Conservation (phyloP, 2,329 filamentous ascomycete species). For the Nemania serpens region DNA sequence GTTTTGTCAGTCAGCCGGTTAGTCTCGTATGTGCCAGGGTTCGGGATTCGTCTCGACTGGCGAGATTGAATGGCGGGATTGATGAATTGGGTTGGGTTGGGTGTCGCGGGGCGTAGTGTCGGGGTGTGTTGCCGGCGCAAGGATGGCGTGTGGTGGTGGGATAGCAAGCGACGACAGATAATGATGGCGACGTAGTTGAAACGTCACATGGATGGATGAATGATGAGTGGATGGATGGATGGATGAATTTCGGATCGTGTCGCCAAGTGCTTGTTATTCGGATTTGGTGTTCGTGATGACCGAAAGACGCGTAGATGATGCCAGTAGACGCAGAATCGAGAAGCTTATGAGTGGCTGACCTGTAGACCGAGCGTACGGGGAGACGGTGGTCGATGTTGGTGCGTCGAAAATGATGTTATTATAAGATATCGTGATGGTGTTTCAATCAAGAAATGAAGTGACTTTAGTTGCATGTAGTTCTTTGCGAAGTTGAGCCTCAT, state of each 20-base stretch:
- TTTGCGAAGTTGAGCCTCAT: constrained; percentile 4
- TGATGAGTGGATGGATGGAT: not conserved
- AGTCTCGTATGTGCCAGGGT: not conserved
- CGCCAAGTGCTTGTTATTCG: too few species aligned
- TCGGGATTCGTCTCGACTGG: too few species aligned
- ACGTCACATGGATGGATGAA: constrained; percentile 10
- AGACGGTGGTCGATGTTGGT: not conserved
- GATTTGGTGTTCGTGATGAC: too few species aligned
- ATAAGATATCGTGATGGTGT: not conserved
- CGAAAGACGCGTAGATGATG: too few species aligned
- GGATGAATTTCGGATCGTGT: not conserved
- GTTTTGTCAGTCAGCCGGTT: not conserved
- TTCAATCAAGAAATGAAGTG: not conserved
- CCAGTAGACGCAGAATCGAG: too few species aligned
- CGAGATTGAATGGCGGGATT: too few species aligned
- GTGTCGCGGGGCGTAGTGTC: too few species aligned
- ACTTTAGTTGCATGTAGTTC: not conserved
- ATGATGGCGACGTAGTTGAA: not conserved
- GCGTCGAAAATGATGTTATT: not conserved
- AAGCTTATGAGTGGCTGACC: too few species aligned
- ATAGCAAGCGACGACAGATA: too few species aligned
- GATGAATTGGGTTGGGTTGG: too few species aligned
- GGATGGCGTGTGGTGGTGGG: too few species aligned
- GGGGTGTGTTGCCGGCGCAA: too few species aligned
- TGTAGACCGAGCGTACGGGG: not conserved